Conservation (phyloP, 148 eudicot species). For the Diospyros kaki region DNA sequence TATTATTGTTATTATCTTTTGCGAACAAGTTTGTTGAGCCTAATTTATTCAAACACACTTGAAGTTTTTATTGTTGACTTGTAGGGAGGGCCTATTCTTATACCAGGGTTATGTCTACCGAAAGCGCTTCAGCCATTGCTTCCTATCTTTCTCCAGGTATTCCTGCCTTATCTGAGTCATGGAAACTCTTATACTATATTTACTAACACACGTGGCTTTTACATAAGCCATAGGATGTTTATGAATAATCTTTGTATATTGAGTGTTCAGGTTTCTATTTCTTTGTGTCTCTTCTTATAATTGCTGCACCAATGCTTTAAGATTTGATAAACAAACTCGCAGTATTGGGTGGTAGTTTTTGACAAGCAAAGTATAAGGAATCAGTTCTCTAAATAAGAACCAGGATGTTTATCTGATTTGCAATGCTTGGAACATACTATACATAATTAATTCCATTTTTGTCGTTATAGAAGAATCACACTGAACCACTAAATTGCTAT, state of each 20-base stretch:
- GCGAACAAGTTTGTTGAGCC: background rate
- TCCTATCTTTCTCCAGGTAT: conserved; percentile 94
- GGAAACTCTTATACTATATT: background rate
- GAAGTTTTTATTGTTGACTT: conserved; percentile 1
- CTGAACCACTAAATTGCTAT: too few relatives aligned
- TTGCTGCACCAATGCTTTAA: conserved; percentile 1
- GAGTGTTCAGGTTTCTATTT: background rate
- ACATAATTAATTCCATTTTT: too few relatives aligned
- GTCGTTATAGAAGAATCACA: too few relatives aligned
- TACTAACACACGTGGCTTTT: background rate
- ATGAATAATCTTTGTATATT: conserved; percentile 5
- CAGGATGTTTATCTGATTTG: too few relatives aligned
- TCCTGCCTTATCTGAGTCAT: background rate
- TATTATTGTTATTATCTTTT: too few relatives aligned
- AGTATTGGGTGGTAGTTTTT: too few relatives aligned
- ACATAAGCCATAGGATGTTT: conserved; percentile 2
- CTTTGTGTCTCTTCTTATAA: background rate
- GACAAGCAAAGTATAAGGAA: too few relatives aligned
- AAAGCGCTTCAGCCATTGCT: conserved; percentile 95
- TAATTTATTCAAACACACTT: background rate
- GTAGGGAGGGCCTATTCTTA: conserved; percentile 82
- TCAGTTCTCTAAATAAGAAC: too few relatives aligned
- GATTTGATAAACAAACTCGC: background rate
- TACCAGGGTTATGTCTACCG: conserved; percentile 95
- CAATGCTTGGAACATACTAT: too few relatives aligned